Conservation (phyloP, 768 basidiomycete genomes). For the Lactarius tabidus region DNA sequence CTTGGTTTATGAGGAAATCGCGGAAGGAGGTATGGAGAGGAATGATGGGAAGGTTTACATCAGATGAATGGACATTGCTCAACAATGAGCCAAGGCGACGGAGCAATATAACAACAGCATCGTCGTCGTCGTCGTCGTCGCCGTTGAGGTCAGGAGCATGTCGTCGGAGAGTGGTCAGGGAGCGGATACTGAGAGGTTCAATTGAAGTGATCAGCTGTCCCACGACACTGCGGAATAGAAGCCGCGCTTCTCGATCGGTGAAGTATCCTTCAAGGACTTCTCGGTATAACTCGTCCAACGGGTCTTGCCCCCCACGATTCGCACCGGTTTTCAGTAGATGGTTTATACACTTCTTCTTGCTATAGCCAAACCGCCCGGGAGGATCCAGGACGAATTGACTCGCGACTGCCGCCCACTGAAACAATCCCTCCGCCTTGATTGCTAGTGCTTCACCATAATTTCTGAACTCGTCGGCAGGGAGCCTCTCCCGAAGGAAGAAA, state of each 20-base stretch:
- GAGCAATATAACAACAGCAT: not conserved
- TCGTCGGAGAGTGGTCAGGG: not conserved
- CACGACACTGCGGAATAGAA: not conserved
- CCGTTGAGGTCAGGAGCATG: not conserved
- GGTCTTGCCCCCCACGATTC: not conserved
- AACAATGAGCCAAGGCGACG: slow-evolving; percentile 1
- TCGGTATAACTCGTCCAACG: not conserved
- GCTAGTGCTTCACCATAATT: not conserved
- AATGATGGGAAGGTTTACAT: not conserved
- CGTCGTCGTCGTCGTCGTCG: not conserved
- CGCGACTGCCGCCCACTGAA: slow-evolving; percentile 2
- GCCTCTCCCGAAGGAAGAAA: not conserved
- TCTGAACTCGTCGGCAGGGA: not conserved
- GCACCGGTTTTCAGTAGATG: not conserved
- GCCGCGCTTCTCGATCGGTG: not conserved
- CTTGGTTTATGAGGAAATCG: not conserved
- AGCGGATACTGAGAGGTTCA: not conserved
- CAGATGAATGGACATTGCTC: not conserved
- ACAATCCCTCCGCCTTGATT: not conserved
- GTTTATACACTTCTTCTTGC: not conserved
- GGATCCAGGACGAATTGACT: not conserved
- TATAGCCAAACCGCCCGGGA: not conserved
- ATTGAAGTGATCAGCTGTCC: not conserved
- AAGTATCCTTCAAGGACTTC: not conserved
- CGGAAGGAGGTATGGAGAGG: not conserved